These are phyloP conservation scores for Cystobasidiaceae sp. DNA, from an alignment of 1,284 basidiomycete species.

Conservation along the genomic window DNA sequence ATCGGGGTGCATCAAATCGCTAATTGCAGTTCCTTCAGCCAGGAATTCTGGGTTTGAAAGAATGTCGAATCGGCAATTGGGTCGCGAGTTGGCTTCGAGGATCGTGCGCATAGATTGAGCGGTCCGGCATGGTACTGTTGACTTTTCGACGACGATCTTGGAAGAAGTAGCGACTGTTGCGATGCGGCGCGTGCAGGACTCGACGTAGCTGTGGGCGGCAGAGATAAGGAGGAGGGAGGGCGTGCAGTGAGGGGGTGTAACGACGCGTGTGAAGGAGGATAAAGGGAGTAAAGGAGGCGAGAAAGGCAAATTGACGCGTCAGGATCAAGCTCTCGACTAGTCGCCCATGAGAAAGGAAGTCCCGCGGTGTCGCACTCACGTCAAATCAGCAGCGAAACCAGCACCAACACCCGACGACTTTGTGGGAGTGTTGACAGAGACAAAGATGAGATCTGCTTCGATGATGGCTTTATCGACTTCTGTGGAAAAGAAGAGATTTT, in stretches of 20 bases:
- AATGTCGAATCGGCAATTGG: slow-evolving; percentile 89
- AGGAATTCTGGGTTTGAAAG: slow-evolving; percentile 99
- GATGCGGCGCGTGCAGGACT: slow-evolving; percentile 91
- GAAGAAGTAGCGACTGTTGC: slow-evolving; percentile 80
- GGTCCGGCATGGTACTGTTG: slow-evolving; percentile 95
- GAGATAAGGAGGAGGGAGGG: not conserved
- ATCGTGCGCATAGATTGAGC: slow-evolving; percentile 99
- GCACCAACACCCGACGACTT: slow-evolving; percentile 97
- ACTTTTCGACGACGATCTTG: slow-evolving; percentile 99
- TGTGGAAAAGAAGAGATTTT: slow-evolving; percentile 95
- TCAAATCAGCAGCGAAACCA: slow-evolving; percentile 94
- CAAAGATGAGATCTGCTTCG: slow-evolving; percentile 74
- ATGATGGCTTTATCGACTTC: slow-evolving; percentile 88
- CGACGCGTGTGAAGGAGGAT: not conserved
- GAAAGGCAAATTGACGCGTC: not conserved
- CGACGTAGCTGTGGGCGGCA: slow-evolving; percentile 83
- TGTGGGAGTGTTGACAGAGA: slow-evolving; percentile 86
- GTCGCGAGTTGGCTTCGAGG: slow-evolving; percentile 93
- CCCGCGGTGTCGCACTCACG: slow-evolving; percentile 55
- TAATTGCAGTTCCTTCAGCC: slow-evolving; percentile 93
- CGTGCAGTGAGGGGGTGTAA: not conserved
- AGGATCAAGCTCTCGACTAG: not conserved
- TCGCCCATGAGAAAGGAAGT: not conserved
- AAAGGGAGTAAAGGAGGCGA: not conserved
- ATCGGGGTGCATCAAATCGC: slow-evolving; percentile 81